Percentiles rank a stretch among this genome's conserved stretches.
Conservation (phyloP, 805 yeast genomes). For the Starmerella bombicola region DNA sequence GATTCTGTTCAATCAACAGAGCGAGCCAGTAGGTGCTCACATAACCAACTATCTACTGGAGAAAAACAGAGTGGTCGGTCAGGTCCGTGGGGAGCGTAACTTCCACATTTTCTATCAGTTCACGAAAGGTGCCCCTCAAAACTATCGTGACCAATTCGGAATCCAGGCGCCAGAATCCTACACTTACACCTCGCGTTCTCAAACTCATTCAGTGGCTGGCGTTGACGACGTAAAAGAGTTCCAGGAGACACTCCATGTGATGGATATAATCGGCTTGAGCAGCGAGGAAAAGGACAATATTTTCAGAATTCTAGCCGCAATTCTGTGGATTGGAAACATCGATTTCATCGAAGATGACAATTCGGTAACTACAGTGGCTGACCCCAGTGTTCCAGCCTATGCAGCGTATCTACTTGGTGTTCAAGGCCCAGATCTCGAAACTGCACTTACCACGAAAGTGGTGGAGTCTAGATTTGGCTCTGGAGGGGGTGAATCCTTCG, state of each 20-base stretch:
- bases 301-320: constrained; percentile 69
- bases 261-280: constrained; percentile 73
- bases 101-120: constrained; percentile 95
- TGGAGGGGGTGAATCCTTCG: constrained; percentile 84
- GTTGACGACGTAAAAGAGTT: constrained; percentile 75
- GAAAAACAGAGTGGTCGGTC: constrained; percentile 94
- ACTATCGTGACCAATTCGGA: constrained; percentile 72
- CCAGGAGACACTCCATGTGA: constrained; percentile 68
- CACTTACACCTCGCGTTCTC: constrained; percentile 72
- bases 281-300: constrained; percentile 82
- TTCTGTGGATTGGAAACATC: constrained; percentile 91
- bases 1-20: constrained; percentile 67
- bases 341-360: constrained; percentile 65
- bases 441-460: constrained; percentile 63
- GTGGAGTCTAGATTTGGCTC: constrained; percentile 85
- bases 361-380: constrained; percentile 73
- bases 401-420: constrained; percentile 86
- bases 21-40: constrained; percentile 88
- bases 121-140: constrained; percentile 78
- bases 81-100: constrained; percentile 81
- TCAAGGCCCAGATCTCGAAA: constrained; percentile 49
- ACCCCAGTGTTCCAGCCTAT: constrained; percentile 82
- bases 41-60: constrained; percentile 90
- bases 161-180: constrained; percentile 91
- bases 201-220: constrained; percentile 75